Conservation (phyloP, 78 protist species). For the Dictyostelium brefeldianum region DNA sequence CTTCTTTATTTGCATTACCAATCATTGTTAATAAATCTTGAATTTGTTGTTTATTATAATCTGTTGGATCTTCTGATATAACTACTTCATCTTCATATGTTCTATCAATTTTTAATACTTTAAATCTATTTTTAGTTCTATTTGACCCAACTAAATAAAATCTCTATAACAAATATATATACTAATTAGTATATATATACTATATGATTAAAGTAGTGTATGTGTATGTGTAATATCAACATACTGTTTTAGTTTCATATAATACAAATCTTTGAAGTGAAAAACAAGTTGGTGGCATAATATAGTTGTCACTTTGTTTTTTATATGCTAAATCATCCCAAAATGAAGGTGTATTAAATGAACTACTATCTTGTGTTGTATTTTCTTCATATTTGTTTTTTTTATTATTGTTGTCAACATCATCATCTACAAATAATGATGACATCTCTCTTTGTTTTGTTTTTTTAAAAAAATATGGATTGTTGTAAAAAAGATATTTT, state of each 20-base stretch:
- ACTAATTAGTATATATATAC: background rate
- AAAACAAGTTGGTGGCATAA: slow-evolving; percentile 59
- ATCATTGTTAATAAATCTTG: slow-evolving; percentile 77
- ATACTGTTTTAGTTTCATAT: slow-evolving; percentile 77
- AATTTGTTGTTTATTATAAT: slow-evolving; percentile 77
- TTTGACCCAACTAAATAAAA: slow-evolving; percentile 90
- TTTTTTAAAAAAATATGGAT: too few relatives aligned
- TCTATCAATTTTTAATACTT: slow-evolving; percentile 87
- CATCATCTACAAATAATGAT: background rate
- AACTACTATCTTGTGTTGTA: slow-evolving; percentile 4
- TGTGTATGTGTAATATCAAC: too few relatives aligned
- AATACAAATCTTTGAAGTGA: slow-evolving; percentile 74
- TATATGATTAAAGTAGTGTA: too few relatives aligned
- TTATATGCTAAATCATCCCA: slow-evolving; percentile 10
- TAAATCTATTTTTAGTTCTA: slow-evolving; percentile 44
- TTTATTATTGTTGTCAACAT: background rate
- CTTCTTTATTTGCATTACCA: slow-evolving; percentile 74
- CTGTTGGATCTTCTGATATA: slow-evolving; percentile 82
- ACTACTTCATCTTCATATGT: slow-evolving; percentile 54
- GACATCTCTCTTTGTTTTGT: background rate
- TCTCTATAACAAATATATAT: slow-evolving; percentile 30
- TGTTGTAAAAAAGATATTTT: too few relatives aligned
- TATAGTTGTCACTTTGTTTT: slow-evolving; percentile 7
- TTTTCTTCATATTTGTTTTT: background rate
- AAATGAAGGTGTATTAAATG: slow-evolving; percentile 13